Percentiles rank a stretch among this genome's conserved stretches.
Conservation (phyloP, 768 basidiomycete genomes). For the Podaxis sp. region DNA sequence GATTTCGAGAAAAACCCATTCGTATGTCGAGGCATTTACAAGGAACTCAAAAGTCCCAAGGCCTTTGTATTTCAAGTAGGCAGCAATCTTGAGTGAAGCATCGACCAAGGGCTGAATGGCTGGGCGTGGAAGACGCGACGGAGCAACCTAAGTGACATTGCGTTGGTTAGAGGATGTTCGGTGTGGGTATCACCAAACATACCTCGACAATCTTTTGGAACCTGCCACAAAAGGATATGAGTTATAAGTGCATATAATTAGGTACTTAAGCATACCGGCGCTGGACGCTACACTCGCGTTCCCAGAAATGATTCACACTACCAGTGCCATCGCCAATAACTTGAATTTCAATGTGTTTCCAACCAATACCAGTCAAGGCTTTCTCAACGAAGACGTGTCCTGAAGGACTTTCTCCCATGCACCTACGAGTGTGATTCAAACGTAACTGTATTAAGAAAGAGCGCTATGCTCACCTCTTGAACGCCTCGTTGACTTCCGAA, state of each 20-base stretch:
- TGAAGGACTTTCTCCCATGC: conserved; percentile 39
- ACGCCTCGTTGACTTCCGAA: conserved; percentile 70
- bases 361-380: conserved; percentile 70
- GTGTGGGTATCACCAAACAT: neutral
- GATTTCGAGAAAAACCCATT: conserved; percentile 90
- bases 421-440: conserved; percentile 20
- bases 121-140: conserved; percentile 74
- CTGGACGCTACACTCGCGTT: conserved; percentile 92
- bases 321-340: conserved; percentile 78
- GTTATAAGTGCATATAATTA: neutral
- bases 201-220: conserved; percentile 90
- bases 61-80: conserved; percentile 75
- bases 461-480: conserved; percentile 47
- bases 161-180: neutral
- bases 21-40: conserved; percentile 64
- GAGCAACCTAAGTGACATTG: conserved; percentile 43
- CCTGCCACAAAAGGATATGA: conserved; percentile 19
- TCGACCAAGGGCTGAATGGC: conserved; percentile 64
- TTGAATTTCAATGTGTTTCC: conserved; percentile 87
- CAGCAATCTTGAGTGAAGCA: conserved; percentile 80
- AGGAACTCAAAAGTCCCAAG: conserved; percentile 91
- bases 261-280: conserved; percentile 48
- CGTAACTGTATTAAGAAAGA: neutral
- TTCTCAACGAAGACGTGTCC: conserved; percentile 78
- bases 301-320: conserved; percentile 83